A percentile compares a stretch with the other conserved stretches of the same genome.
These are phyloP conservation scores for Voacanga thouarsii DNA, from an alignment of 257 asterid genomes.

Conservation along the genomic window DNA sequence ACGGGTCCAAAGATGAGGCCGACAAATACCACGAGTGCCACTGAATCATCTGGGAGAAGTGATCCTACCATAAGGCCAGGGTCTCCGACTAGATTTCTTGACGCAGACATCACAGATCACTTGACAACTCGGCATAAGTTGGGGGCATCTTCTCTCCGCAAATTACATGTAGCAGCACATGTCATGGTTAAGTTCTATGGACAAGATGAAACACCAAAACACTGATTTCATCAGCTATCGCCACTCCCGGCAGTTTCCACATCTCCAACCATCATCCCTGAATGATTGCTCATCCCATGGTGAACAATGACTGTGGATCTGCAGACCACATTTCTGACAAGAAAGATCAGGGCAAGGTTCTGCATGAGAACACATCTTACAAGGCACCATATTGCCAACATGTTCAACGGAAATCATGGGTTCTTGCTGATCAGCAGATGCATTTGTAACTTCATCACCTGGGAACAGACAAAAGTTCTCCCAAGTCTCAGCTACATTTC, in stretches of 20 bases:
- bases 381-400: slow-evolving; percentile 26
- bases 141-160: neutral
- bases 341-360: slow-evolving; percentile 53
- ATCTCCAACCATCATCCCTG: slow-evolving; percentile 53
- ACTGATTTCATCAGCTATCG: neutral
- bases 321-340: slow-evolving; percentile 55
- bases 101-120: neutral
- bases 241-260: slow-evolving; percentile 79
- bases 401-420: slow-evolving; percentile 29
- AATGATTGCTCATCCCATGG: slow-evolving; percentile 59
- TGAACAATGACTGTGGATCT: slow-evolving; percentile 64
- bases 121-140: neutral
- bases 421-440: slow-evolving; percentile 31
- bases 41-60: neutral
- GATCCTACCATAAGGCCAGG: neutral
- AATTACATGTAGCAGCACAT: neutral
- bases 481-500: slow-evolving; percentile 26
- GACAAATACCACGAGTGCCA: neutral
- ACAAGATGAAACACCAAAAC: neutral
- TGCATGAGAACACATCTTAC: slow-evolving; percentile 43
- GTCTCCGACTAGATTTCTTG: neutral
- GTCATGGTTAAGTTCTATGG: neutral
- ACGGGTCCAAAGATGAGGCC: neutral
- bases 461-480: slow-evolving; percentile 31
- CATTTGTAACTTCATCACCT: slow-evolving; percentile 28